A percentile compares a stretch with the other conserved stretches of the same genome.
Evolutionary conservation across 345 rosid genomes (phyloP).

Genomic region (Arabidopsis suecica): DNA sequence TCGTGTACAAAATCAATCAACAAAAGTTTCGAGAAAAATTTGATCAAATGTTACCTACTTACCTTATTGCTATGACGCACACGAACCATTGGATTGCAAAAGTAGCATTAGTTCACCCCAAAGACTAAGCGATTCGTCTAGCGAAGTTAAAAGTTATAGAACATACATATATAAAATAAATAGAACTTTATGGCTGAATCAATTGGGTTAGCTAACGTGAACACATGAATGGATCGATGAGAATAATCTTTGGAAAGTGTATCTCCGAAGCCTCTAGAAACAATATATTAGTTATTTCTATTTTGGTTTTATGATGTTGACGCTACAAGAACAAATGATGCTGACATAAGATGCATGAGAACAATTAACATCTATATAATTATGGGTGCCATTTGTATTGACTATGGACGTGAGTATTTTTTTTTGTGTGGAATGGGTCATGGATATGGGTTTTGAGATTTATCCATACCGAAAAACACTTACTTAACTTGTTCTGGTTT

Average conservation of each 20-base stretch:
- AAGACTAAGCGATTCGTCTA: neutral
- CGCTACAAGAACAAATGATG: conserved; percentile 16
- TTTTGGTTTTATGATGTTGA: conserved; percentile 18
- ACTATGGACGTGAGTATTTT: conserved; percentile 3
- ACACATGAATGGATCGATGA: conserved; percentile 26
- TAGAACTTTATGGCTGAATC: neutral
- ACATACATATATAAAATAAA: too few relatives aligned
- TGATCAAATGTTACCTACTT: neutral
- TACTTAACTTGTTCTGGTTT: neutral
- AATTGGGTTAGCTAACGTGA: neutral
- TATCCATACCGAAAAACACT: neutral
- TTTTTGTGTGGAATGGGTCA: conserved; percentile 27
- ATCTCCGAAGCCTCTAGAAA: conserved; percentile 26
- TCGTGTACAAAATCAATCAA: neutral
- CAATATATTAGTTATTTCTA: conserved; percentile 8
- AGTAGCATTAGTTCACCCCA: neutral
- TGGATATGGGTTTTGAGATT: conserved; percentile 3
- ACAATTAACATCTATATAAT: neutral
- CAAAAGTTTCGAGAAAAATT: neutral
- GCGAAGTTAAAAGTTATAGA: neutral
- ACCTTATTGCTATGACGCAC: neutral
- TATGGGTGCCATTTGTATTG: conserved; percentile 11
- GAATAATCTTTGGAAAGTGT: conserved; percentile 29
- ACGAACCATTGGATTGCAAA: neutral
- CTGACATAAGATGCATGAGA: conserved; percentile 28